phyloP scores from a whole-genome alignment of 2,329 filamentous ascomycete genomes.

The Lomentospora prolificans region DNA sequence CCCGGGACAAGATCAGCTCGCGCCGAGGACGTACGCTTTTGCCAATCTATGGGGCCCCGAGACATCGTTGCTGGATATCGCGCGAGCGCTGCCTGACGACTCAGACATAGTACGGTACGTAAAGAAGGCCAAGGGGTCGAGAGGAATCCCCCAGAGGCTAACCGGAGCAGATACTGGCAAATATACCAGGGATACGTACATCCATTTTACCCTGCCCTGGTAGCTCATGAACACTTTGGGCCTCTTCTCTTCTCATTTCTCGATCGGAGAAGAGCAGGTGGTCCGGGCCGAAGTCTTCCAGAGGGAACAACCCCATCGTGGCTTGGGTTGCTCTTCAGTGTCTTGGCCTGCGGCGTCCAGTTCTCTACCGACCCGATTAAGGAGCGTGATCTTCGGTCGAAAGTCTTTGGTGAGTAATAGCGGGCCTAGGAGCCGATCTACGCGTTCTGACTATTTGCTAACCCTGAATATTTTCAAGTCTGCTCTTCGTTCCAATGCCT shows the following conservation, averaged over 20 bases:
- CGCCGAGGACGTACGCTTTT: constrained; percentile 5
- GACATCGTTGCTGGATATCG: background rate
- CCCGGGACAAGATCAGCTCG: constrained; percentile 1
- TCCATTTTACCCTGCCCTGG: constrained; percentile 4
- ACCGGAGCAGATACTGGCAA: constrained; percentile 2
- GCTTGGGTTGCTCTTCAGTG: constrained; percentile 2
- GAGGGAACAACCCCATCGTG: background rate
- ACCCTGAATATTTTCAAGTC: background rate
- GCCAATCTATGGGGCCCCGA: background rate
- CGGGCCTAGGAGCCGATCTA: no score
- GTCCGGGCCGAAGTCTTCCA: background rate
- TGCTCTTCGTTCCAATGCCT: constrained; percentile 6
- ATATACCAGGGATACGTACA: constrained; percentile 1
- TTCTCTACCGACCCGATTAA: constrained; percentile 5
- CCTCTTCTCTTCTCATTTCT: constrained; percentile 1
- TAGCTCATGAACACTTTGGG: background rate
- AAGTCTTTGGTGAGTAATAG: constrained; percentile 5
- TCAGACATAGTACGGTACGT: constrained; percentile 4
- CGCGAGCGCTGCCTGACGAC: background rate
- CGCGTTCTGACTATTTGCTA: background rate
- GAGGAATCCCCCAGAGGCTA: no score
- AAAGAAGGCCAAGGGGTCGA: no score
- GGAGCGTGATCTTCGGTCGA: constrained; percentile 5
- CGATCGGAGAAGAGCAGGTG: background rate
- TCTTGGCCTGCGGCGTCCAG: constrained; percentile 3